Base-by-base conservation (phyloP, 192 early-diverging fungal genomes). In the Borealophlyctis nickersoniae region DNA sequence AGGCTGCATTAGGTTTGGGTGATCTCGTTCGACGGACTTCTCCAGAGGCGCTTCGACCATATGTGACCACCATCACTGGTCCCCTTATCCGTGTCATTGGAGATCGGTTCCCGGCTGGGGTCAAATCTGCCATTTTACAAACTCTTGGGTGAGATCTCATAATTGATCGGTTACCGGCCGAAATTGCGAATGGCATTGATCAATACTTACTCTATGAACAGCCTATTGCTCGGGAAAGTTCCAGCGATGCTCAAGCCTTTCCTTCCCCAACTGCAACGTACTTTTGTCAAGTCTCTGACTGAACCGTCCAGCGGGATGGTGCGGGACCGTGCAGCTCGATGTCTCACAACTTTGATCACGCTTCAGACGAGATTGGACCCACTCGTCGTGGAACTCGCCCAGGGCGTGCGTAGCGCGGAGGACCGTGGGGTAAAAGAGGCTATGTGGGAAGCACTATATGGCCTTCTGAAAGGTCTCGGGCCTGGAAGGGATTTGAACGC, bases 31-130 rank as follows among this genome's bases (percentile, higher is more conserved):
- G 62, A 45, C 78, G 86, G 24, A 93, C 92, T 7, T 83, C 88
- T 16, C 81, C 85, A 3, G 83, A 86, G 16, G 87, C 88, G 9
- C 81, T 99, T 27, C 87, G 88, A 49, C 86, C 91, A 33, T 98
- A 89, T 71, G 93, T 96, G 30, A 97, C 94, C 4, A 89, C 90
- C 63, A 95, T 99, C 39, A 94, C 96, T 5, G 96, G 96, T 49
- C 93, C 95, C 27, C 82, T 99, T 49, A 99, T 99, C 77, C 91
- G 96, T 77, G 91, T 98, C 60, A 87, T 96, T 63, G 94, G 95
- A 55, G 96, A 99, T 73, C 88, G 95, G 29, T 88, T 95, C 76
- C 83, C 91, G 62, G 75, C 91, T 22, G 79, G 86, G 55, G 96
- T 99, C 58, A 99, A 99, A 81, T 86, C 90, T 2, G 92, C 92